Evolutionary conservation across 805 yeast genomes (phyloP).

Genomic region (Hanseniaspora taiwanica): DNA sequence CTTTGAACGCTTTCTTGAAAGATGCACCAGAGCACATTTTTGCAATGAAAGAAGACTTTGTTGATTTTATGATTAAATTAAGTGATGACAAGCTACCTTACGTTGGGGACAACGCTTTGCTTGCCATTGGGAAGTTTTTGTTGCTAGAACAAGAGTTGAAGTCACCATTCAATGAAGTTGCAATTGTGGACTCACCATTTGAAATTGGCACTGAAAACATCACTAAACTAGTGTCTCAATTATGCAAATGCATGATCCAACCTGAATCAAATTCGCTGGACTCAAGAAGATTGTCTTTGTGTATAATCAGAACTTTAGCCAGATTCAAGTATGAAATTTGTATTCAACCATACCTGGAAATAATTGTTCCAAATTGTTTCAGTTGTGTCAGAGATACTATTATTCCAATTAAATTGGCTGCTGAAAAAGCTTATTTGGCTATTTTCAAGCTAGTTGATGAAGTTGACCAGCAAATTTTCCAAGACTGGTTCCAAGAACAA

Average conservation of each 20-base stretch:
- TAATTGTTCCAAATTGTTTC: constrained; percentile 61
- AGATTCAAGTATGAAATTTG: constrained; percentile 40
- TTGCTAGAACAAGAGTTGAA: constrained; percentile 34
- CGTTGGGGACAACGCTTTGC: constrained; percentile 60
- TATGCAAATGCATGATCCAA: constrained; percentile 34
- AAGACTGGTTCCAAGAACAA: constrained; percentile 44
- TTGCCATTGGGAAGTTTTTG: constrained; percentile 73
- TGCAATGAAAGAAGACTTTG: constrained; percentile 35
- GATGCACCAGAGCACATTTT: constrained; percentile 60
- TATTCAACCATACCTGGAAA: constrained; percentile 40
- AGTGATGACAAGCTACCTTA: constrained; percentile 30
- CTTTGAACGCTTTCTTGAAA: constrained; percentile 67
- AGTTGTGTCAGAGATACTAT: constrained; percentile 74
- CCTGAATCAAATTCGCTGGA: constrained; percentile 58
- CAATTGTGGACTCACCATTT: constrained; percentile 20
- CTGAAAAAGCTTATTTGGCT: constrained; percentile 76
- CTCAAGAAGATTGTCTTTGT: constrained; percentile 66
- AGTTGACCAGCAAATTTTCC: constrained; percentile 37
- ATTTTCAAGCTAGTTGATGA: constrained; percentile 65
- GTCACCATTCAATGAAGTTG: constrained; percentile 23
- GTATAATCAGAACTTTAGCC: constrained; percentile 61
- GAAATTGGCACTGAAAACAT: constrained; percentile 31
- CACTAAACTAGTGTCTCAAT: constrained; percentile 32
- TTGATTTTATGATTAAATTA: constrained; percentile 34
- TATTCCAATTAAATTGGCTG: constrained; percentile 87